These are phyloP conservation scores for Penicillium verrucosum DNA, from an alignment of 2,329 filamentous ascomycete genomes.

Conservation along the genomic window DNA sequence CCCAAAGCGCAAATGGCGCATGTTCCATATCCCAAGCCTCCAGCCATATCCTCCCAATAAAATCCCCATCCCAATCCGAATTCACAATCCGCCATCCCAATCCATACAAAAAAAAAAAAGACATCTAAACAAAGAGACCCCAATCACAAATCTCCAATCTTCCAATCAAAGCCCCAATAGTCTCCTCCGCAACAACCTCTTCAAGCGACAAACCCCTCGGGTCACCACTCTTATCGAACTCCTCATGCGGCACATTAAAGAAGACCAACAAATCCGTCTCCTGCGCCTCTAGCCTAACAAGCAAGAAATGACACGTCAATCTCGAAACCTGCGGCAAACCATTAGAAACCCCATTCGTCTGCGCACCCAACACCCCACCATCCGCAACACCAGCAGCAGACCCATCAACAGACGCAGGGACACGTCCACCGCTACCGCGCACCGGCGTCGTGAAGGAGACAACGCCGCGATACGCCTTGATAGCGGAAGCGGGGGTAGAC, in stretches of 20 bases:
- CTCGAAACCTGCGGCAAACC: slow-evolving; percentile 18
- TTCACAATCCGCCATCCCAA: background rate
- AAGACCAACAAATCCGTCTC: slow-evolving; percentile 79
- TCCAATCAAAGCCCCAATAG: slow-evolving; percentile 57
- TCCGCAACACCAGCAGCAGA: background rate
- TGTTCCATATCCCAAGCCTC: background rate
- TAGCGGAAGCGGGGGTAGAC: slow-evolving; percentile 7
- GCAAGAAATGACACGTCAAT: slow-evolving; percentile 71
- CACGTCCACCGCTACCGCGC: slow-evolving; percentile 4
- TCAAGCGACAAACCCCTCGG: slow-evolving; percentile 67
- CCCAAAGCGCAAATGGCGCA: background rate
- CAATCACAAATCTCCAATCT: slow-evolving; percentile 78
- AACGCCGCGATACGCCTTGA: slow-evolving; percentile 29
- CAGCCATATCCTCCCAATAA: background rate
- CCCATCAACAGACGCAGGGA: background rate
- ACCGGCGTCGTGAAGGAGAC: slow-evolving; percentile 24
- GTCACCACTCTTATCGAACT: slow-evolving; percentile 66
- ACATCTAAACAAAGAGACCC: slow-evolving; percentile 60
- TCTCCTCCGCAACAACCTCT: slow-evolving; percentile 48
- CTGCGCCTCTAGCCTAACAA: slow-evolving; percentile 72
- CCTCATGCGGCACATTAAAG: slow-evolving; percentile 82
- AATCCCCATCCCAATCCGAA: background rate
- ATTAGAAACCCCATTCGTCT: background rate
- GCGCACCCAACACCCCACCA: background rate
- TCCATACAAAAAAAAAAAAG: background rate